Evolutionary conservation across 495 filamentous ascomycete species (phyloP).

Genomic region (Bacidia rubella): DNA sequence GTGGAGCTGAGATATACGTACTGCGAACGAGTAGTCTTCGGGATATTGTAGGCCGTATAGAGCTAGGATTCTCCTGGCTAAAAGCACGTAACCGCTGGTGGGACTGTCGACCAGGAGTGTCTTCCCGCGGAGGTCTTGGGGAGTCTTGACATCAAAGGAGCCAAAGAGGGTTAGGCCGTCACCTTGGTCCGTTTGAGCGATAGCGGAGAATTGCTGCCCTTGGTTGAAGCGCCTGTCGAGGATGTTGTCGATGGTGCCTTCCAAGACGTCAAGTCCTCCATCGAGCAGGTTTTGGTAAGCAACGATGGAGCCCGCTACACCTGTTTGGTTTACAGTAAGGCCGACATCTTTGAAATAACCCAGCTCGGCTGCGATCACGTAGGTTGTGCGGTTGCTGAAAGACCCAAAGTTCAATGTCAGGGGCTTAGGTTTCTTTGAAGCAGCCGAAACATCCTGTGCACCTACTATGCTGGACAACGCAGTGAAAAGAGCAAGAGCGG

Average conservation of each 20-base stretch:
- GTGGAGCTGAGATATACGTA: background rate
- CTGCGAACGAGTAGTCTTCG: background rate
- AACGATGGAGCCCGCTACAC: background rate
- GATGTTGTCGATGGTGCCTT: background rate
- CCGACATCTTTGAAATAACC: background rate
- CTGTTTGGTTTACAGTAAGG: background rate
- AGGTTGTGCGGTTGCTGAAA: conserved; percentile 1
- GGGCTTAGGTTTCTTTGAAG: background rate
- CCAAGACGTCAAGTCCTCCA: background rate
- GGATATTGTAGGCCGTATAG: background rate
- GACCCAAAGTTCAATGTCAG: background rate
- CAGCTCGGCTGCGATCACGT: background rate
- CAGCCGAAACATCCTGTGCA: too few species aligned
- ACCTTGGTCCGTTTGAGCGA: background rate
- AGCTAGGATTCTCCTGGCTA: background rate
- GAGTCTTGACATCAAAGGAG: background rate
- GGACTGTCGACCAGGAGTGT: background rate
- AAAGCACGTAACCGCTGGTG: background rate
- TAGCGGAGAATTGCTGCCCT: background rate
- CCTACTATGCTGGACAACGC: too few species aligned
- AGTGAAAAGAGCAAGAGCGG: too few species aligned
- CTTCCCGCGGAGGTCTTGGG: background rate
- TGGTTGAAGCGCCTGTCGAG: background rate
- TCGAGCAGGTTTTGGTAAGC: background rate
- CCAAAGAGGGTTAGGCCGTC: background rate